Evolutionary conservation across 2,329 filamentous ascomycete genomes (phyloP), one percentile per base, ranked within the genome.

Genomic region (Didymosphaeria variabile): DNA sequence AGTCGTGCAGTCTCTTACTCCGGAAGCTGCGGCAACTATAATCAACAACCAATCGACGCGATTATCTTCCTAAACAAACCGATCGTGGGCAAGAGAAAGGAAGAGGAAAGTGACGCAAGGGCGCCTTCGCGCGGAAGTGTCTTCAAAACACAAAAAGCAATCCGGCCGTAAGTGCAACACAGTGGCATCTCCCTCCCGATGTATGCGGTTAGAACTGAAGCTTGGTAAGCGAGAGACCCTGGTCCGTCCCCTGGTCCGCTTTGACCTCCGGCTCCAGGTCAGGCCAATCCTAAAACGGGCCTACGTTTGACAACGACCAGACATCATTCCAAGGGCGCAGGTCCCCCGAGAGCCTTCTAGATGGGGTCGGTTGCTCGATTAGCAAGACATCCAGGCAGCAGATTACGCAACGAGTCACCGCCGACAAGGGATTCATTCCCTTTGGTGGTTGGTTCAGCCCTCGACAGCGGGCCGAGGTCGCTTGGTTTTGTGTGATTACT

Each of bases 171-270:
- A 12, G 32, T 52, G 49, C 49, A 55, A 21, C 38, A 17, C 38
- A 44, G 26, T 55, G 38, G 23, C 42, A 55, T 55, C 40, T 26
- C 31, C 38, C 53, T 44, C 52, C 19, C 52, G 52, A 45, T 44
- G 53, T 47, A 55, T 55, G 42, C 42, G 53, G 53, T 55, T 55
- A 55, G 42, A 31, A 42, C 42, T 21, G n/a, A 47, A 29, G 42
- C 53, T 55, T 45, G 42, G 53, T 46, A 55, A 55, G 53, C 42
- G 53, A 55, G 31, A 19, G 10, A n/a, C 42, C 19, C 44, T 17
- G 26, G 17, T 36, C 5, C 9, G 19, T 42, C 15, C 36, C 38
- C 15, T 40, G 15, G 38, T 40, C 17, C 38, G 34, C 4, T 21
- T 31, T 31, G 36, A 19, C 26, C 36, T 13, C 51, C 38, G 23